Percentiles rank a stretch among this genome's conserved stretches.
These are phyloP conservation scores for Neonectria hederae DNA, from an alignment of 2,329 filamentous ascomycete genomes.

Conservation along the genomic window DNA sequence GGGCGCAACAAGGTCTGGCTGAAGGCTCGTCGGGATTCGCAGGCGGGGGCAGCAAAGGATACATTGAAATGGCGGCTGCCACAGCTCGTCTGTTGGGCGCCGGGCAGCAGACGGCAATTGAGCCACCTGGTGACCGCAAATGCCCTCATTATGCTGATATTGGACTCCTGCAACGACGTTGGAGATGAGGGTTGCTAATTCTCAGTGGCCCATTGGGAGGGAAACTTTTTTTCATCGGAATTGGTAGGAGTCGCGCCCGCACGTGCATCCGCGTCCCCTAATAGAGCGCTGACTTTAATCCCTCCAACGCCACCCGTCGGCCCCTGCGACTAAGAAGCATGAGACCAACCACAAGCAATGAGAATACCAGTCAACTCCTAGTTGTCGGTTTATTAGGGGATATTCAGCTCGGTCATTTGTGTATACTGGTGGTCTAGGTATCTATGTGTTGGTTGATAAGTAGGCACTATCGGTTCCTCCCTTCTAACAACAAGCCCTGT, in stretches of 20 bases:
- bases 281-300: background rate
- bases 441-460: background rate
- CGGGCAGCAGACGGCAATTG: conserved; percentile 50
- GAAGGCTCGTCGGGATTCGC: conserved; percentile 46
- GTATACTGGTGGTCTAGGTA: background rate
- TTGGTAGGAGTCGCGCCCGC: conserved; percentile 37
- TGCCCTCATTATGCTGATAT: conserved; percentile 50
- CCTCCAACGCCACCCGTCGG: background rate
- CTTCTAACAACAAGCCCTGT: background rate
- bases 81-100: conserved; percentile 41
- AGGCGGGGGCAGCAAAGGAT: conserved; percentile 33
- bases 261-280: conserved; percentile 30
- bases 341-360: background rate
- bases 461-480: background rate
- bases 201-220: conserved; percentile 36
- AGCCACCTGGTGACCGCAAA: conserved; percentile 53
- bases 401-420: background rate
- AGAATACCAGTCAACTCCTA: background rate
- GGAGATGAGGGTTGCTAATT: conserved; percentile 39
- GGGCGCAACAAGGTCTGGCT: conserved; percentile 45
- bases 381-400: background rate
- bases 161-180: conserved; percentile 39
- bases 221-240: conserved; percentile 44
- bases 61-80: conserved; percentile 42
- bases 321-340: background rate